A percentile compares a stretch with the other conserved stretches of the same genome.
These are phyloP conservation scores for Endothia cerciana DNA, from an alignment of 2,329 filamentous ascomycete species.

Conservation along the genomic window DNA sequence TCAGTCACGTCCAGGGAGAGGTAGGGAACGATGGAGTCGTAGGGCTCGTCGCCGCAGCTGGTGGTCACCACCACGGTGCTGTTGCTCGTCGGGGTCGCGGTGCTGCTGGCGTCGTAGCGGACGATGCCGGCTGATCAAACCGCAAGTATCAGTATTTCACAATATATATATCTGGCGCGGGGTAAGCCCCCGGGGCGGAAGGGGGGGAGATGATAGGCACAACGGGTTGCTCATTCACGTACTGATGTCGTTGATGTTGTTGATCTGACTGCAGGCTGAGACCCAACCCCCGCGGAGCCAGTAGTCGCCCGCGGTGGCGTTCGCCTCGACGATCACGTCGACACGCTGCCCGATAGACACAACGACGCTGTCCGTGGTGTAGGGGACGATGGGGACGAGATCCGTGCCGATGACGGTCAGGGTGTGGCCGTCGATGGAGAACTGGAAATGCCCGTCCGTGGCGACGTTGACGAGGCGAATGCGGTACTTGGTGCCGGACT, in stretches of 20 bases:
- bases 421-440: conserved; percentile 59
- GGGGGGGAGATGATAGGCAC: too few relatives aligned
- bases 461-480: conserved; percentile 53
- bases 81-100: conserved; percentile 25
- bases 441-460: conserved; percentile 49
- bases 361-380: conserved; percentile 48
- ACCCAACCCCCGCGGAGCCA: conserved; percentile 34
- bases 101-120: conserved; percentile 32
- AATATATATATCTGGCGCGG: too few relatives aligned
- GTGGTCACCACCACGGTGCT: conserved; percentile 11
- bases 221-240: too few relatives aligned
- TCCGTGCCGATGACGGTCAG: conserved; percentile 63
- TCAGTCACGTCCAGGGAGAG: conserved; percentile 32
- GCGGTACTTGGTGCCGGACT: conserved; percentile 47
- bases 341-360: conserved; percentile 48
- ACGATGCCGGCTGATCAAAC: conserved; percentile 32
- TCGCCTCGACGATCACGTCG: conserved; percentile 31
- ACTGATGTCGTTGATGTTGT: conserved; percentile 28
- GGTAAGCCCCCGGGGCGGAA: too few relatives aligned
- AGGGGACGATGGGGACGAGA: conserved; percentile 61
- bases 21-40: conserved; percentile 33
- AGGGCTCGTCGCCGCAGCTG: conserved; percentile 35
- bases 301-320: conserved; percentile 29
- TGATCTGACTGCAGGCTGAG: conserved; percentile 30
- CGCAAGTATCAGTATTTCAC: background rate